phyloP scores from a whole-genome alignment of 164 flowering plant genomes.

The Platanus orientalis region DNA sequence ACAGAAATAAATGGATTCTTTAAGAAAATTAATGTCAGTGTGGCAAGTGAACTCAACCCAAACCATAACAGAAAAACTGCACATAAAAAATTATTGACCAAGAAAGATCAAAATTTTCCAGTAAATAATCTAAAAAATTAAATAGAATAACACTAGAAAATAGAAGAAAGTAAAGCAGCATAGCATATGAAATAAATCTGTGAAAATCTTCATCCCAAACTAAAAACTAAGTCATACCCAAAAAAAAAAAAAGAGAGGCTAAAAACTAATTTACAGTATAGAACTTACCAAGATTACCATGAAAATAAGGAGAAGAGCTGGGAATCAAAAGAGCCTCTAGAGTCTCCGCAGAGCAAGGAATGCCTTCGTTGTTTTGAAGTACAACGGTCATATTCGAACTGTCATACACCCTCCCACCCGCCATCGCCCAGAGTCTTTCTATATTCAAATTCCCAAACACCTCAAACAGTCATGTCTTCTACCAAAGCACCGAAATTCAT shows the following conservation, averaged over 20 bases:
- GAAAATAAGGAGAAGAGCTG: constrained; percentile 47
- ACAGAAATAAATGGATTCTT: too few species aligned
- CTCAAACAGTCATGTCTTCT: background rate
- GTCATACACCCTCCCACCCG: constrained; percentile 36
- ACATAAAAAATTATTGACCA: too few species aligned
- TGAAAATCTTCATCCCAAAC: too few species aligned
- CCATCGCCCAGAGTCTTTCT: constrained; percentile 23
- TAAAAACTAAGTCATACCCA: background rate
- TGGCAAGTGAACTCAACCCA: too few species aligned
- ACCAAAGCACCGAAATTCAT: constrained; percentile 1
- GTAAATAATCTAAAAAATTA: too few species aligned
- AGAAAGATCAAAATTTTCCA: too few species aligned
- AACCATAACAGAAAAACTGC: too few species aligned
- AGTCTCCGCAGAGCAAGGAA: constrained; percentile 37
- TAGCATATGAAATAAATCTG: background rate
- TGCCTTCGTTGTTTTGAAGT: constrained; percentile 34
- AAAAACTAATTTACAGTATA: too few species aligned
- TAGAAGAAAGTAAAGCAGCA: background rate
- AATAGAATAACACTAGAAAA: background rate
- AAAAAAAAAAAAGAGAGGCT: background rate
- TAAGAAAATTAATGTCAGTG: too few species aligned
- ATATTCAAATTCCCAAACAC: background rate
- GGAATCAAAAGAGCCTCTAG: constrained; percentile 43
- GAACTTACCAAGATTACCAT: constrained; percentile 44
- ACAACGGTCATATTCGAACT: constrained; percentile 29